Conservation (phyloP, 2,329 filamentous ascomycete species). For the Cryphonectria carpinicola region DNA sequence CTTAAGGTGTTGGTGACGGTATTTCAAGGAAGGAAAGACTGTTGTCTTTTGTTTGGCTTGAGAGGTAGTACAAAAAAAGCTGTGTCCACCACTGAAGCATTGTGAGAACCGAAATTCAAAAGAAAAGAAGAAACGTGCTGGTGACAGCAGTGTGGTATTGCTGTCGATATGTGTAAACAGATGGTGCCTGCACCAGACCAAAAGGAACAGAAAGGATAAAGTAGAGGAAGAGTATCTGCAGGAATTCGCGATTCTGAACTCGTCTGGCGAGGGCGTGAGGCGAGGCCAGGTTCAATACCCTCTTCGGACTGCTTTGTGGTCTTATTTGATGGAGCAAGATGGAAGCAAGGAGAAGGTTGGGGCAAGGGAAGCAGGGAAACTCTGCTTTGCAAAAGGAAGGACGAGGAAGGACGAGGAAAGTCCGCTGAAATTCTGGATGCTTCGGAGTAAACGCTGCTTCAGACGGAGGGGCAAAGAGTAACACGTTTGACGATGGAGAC, state of each 20-base stretch:
- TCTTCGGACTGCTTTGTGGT: neutral
- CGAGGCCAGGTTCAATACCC: neutral
- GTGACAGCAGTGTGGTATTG: neutral
- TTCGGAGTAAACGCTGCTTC: neutral
- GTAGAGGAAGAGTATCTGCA: neutral
- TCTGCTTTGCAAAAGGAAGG: neutral
- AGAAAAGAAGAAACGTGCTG: neutral
- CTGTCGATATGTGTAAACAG: neutral
- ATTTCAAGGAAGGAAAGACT: neutral
- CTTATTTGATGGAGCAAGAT: neutral
- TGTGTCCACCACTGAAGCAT: neutral
- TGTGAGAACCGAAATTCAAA: neutral
- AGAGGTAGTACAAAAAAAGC: neutral
- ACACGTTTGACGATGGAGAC: neutral
- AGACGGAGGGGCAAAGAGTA: neutral
- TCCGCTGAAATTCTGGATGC: neutral
- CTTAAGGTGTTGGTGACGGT: slow-evolving; percentile 33
- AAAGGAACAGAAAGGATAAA: neutral
- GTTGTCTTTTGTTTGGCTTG: neutral
- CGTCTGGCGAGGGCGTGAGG: neutral
- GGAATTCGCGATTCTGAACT: neutral
- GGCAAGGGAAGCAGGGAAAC: neutral
- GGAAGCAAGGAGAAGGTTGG: neutral
- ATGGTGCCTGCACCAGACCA: neutral
- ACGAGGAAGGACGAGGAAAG: neutral